Conservation (phyloP, 192 early-diverging fungal species). For the Fimicolochytrium jonesii region DNA sequence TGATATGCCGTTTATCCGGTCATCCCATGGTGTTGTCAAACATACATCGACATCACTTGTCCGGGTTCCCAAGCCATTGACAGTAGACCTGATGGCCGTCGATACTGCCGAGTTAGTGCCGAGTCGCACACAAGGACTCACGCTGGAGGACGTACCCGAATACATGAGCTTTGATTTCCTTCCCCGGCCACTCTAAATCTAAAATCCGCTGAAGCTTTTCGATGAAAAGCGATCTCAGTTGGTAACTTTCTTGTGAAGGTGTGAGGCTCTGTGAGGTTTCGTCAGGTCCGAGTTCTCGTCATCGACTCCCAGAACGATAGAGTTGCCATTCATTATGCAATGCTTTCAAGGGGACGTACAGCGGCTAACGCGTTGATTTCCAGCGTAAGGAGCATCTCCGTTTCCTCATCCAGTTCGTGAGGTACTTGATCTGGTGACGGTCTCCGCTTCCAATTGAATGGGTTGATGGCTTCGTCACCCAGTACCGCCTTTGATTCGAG, state of each 20-base stretch:
- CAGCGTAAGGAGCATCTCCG: slow-evolving; percentile 1
- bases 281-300: too few relatives aligned
- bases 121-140: not conserved
- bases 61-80: slow-evolving; percentile 81
- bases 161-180: slow-evolving; percentile 71
- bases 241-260: slow-evolving; percentile 23
- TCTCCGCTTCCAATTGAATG: not conserved
- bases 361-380: not conserved
- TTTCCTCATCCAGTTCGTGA: not conserved
- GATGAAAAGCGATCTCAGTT: slow-evolving; percentile 57
- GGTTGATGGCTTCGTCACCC: not conserved
- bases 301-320: too few relatives aligned
- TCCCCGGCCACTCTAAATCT: slow-evolving; percentile 74
- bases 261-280: not conserved
- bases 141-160: slow-evolving; percentile 83
- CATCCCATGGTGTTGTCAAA: slow-evolving; percentile 78
- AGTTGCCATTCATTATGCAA: too few relatives aligned
- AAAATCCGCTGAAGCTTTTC: slow-evolving; percentile 78
- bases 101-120: too few relatives aligned
- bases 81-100: slow-evolving; percentile 85
- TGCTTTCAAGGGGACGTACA: not conserved
- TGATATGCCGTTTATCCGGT: slow-evolving; percentile 58
- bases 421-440: not conserved
- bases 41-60: slow-evolving; percentile 90
- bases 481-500: not conserved